Evolutionary conservation across 768 basidiomycete genomes (phyloP), one percentile per base, ranked within the genome.

Genomic region (Gymnopilus junonius): DNA sequence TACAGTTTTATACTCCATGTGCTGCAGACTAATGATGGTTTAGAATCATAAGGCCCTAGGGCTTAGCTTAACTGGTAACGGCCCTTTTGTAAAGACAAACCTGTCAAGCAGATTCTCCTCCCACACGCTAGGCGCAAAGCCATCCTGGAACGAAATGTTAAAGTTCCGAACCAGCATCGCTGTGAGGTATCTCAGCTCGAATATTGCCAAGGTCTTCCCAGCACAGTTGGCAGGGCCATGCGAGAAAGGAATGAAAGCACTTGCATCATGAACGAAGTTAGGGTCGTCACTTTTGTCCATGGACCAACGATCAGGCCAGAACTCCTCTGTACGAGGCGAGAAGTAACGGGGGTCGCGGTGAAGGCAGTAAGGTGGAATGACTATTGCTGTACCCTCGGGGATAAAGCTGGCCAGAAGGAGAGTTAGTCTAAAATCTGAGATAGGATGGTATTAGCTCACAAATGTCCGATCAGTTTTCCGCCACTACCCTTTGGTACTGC

Each of bases 171-270:
- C 56, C 31, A 78, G 58, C 42, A 69, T 40, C 55, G 69, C 68
- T 8, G 69, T 60, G 17, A 76, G 66, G 58, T 68, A 65, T 25
- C 76, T 69, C 71, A 80, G 67, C 59, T 79, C 77, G 51, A 74
- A 63, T 61, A 69, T 71, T 3, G 78, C 78, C 50, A 80, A 61
- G 39, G 67, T 67, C 53, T 70, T 79, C 14, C 84, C 85, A 20
- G 77, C 80, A 66, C 86, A 86, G 64, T 82, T 82, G 12, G 78
- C 76, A 14, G 83, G 83, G 0, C 86, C 85, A 54, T 72, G 70
- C 29, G 77, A 78, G 61, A 79, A 80, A 10, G 77, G 75, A 20
- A 77, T 73, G 59, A 75, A 77, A 2, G 77, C 74, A 35, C 62
- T 34, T 67, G 63, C 29, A 55, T 55, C 25, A 21, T 45, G 60